Percentiles rank a stretch among this genome's conserved stretches.
phyloP scores from a whole-genome alignment of 495 filamentous ascomycete species.

The Xylaria venustula region DNA sequence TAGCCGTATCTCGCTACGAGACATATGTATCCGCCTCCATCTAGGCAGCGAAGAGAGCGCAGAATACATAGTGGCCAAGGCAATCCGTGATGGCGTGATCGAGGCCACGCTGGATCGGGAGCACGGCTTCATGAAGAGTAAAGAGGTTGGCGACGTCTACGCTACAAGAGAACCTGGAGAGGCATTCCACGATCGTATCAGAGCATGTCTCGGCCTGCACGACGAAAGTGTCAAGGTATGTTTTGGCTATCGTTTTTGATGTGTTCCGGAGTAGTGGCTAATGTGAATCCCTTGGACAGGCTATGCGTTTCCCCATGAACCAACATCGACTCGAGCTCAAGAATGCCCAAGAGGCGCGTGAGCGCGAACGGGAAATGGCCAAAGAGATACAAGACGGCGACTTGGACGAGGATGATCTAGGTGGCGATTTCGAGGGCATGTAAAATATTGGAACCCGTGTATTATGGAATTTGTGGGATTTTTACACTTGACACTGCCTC shows the following conservation, averaged over 20 bases:
- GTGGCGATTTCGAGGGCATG: constrained; percentile 96
- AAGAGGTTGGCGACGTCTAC: constrained; percentile 92
- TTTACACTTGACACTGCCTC: background rate
- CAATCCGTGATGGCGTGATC: constrained; percentile 95
- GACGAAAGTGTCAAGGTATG: constrained; percentile 97
- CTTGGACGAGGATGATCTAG: constrained; percentile 94
- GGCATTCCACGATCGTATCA: constrained; percentile 93
- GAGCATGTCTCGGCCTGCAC: constrained; percentile 84
- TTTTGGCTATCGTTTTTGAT: constrained; percentile 2
- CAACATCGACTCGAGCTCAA: constrained; percentile 96
- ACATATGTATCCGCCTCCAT: constrained; percentile 92
- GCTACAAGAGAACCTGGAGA: constrained; percentile 93
- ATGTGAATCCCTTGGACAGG: constrained; percentile 57
- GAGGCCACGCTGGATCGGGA: constrained; percentile 94
- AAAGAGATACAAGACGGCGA: constrained; percentile 99
- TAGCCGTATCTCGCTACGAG: constrained; percentile 92
- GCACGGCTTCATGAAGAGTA: constrained; percentile 97
- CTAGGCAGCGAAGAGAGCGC: constrained; percentile 94
- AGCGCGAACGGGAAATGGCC: constrained; percentile 91
- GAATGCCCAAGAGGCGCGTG: constrained; percentile 95
- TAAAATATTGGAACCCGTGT: constrained; percentile 49
- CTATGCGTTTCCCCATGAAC: constrained; percentile 99
- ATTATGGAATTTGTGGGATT: constrained; percentile 26
- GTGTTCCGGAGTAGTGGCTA: too few species aligned
- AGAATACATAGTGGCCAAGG: constrained; percentile 98